These are phyloP conservation scores for Oryza officinalis DNA, from an alignment of 176 grass and related monocot genomes.

Conservation along the genomic window DNA sequence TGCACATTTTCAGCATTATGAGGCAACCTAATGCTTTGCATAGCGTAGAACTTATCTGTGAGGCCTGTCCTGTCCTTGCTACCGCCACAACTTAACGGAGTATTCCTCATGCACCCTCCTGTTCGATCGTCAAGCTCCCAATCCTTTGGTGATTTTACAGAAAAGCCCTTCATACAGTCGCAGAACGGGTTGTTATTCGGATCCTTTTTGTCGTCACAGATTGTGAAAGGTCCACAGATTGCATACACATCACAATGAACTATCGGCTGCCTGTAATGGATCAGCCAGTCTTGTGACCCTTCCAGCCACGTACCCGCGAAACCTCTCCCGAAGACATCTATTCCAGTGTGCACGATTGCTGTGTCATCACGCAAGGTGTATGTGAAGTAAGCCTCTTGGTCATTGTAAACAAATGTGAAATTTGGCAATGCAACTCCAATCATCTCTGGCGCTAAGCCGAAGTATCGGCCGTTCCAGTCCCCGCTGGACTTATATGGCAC, in stretches of 20 bases:
- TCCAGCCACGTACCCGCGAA: slow-evolving; percentile 10
- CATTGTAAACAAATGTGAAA: slow-evolving; percentile 15
- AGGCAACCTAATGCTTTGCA: slow-evolving; percentile 29
- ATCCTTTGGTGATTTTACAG: slow-evolving; percentile 17
- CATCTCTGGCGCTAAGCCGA: slow-evolving; percentile 40
- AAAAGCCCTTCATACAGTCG: slow-evolving; percentile 55
- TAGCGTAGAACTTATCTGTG: slow-evolving; percentile 48
- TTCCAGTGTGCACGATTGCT: background rate
- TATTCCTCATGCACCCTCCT: slow-evolving; percentile 48
- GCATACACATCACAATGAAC: slow-evolving; percentile 41
- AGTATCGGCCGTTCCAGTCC: slow-evolving; percentile 52
- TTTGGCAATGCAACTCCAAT: background rate
- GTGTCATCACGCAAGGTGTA: slow-evolving; percentile 13
- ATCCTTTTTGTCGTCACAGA: slow-evolving; percentile 31
- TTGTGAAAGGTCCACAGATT: slow-evolving; percentile 58
- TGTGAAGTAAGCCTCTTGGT: slow-evolving; percentile 26
- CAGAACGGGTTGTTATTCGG: slow-evolving; percentile 9
- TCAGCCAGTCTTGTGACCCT: slow-evolving; percentile 23
- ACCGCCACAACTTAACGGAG: slow-evolving; percentile 34
- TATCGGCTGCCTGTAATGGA: slow-evolving; percentile 7
- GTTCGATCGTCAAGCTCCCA: slow-evolving; percentile 50
- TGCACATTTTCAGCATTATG: background rate
- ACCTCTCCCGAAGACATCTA: slow-evolving; percentile 36
- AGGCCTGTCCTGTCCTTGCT: background rate
- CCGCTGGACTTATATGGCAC: slow-evolving; percentile 38